Evolutionary conservation across 2,329 filamentous ascomycete species (phyloP), one percentile per base, ranked within the genome.

Genomic region (Ophiostoma tasmaniense): DNA sequence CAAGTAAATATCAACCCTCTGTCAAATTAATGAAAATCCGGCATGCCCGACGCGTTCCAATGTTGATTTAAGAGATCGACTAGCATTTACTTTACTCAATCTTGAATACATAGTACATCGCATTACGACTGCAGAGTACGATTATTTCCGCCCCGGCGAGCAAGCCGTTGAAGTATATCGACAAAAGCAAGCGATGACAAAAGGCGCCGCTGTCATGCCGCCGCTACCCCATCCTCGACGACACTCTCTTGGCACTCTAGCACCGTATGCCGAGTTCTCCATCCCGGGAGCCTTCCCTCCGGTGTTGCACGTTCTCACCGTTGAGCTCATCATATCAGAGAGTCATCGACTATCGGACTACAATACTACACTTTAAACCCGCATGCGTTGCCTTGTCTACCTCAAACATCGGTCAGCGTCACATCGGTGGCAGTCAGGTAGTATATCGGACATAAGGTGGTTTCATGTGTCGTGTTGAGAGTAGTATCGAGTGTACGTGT

Each of bases 11-110:
- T 61, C 55, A 30, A 55, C 17, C 20, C 42, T 45, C 42, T 45
- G 42, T 20, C 20, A 17, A 45, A 45, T 45, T 20, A 33, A 22
- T 13, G 20, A 64, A 37, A 64, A 20, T 4, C 61, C 61, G 61
- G 61, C 61, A 33, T 22, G 61, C 20, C 61, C 61, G 61, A 39
- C 61, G 33, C 30, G 59, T 62, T 62, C 59, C 59, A 33, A 62
- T 30, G 59, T 30, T 62, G 59, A 20, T 61, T 14, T 55, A 25
- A 55, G 50, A 55, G 22, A 55, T 55, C 10, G 22, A 10, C 50
- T 55, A 8, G n/a, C 4, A 25, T 14, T 25, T 55, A 55, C 50
- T 25, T 8, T 25, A 55, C 14, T 45, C 17, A 45, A 25, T 55
- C 10, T 25, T 3, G 50, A 7, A n/a, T n/a, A n/a, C 42, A 20